phyloP scores from a whole-genome alignment of 441 rosid genomes.

The Aleurites moluccanus region DNA sequence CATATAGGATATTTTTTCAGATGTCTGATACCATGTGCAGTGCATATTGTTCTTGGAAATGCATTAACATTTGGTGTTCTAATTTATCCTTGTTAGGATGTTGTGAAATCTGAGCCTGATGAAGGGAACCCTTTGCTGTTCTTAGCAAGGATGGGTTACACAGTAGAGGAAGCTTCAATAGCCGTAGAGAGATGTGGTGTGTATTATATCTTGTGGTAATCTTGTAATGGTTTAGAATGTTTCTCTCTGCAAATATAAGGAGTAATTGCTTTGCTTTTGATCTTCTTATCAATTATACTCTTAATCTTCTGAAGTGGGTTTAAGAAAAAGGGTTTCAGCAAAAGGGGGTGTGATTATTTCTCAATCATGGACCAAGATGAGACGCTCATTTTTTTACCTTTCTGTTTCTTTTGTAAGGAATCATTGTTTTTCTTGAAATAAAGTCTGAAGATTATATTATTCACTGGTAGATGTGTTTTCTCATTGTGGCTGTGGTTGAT shows the following conservation, averaged over 20 bases:
- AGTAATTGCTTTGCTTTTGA: not conserved
- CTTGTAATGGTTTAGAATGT: slow-evolving; percentile 10
- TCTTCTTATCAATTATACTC: not conserved
- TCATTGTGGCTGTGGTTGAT: not conserved
- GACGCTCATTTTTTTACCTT: not conserved
- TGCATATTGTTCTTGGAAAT: not conserved
- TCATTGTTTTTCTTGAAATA: not conserved
- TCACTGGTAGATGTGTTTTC: not conserved
- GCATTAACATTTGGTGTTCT: not conserved
- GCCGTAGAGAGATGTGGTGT: slow-evolving; percentile 91
- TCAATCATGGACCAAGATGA: not conserved
- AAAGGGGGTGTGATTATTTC: not conserved
- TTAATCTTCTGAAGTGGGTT: not conserved
- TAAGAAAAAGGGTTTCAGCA: not conserved
- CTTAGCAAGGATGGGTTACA: slow-evolving; percentile 72
- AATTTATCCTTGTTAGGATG: slow-evolving; percentile 32
- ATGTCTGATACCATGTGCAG: not conserved
- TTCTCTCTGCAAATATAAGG: not conserved
- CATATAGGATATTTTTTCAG: not conserved
- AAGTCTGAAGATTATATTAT: not conserved
- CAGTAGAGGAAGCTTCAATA: slow-evolving; percentile 56
- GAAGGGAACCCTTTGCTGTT: slow-evolving; percentile 36
- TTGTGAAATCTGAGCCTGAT: slow-evolving; percentile 30
- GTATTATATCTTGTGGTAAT: slow-evolving; percentile 19
- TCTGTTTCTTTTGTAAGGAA: not conserved